These are phyloP conservation scores for Zymoseptoria crescenta DNA, from an alignment of 2,329 filamentous ascomycete species.

Conservation along the genomic window DNA sequence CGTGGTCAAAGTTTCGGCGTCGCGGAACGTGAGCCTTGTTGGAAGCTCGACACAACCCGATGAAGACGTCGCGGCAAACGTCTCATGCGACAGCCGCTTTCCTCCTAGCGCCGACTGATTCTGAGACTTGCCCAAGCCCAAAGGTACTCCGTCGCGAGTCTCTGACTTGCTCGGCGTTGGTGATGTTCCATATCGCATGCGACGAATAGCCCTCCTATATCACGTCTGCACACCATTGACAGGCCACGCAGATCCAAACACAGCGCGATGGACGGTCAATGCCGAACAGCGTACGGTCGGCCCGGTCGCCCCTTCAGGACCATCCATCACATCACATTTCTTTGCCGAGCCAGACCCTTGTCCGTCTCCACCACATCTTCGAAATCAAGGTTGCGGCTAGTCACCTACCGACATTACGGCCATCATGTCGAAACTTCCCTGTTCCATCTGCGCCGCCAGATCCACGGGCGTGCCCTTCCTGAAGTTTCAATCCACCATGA, in stretches of 20 bases:
- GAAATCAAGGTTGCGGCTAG: neutral
- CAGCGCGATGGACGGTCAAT: neutral
- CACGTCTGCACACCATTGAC: neutral
- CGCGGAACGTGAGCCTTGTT: neutral
- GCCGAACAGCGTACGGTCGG: slow-evolving; percentile 1
- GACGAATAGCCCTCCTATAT: neutral
- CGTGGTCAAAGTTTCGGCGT: neutral
- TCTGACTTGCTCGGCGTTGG: neutral
- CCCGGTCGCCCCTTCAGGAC: no score
- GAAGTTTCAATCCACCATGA: no score
- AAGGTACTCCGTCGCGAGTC: neutral
- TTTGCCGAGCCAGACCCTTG: neutral
- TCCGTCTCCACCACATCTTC: neutral
- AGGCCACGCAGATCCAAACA: neutral
- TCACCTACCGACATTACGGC: neutral
- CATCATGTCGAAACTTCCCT: neutral
- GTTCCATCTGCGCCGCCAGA: neutral
- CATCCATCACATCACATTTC: neutral
- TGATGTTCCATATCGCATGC: neutral
- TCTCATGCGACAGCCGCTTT: neutral
- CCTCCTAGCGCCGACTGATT: neutral
- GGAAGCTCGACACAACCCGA: neutral
- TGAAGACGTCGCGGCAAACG: neutral
- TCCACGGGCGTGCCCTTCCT: no score
- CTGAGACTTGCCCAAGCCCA: neutral